Base-by-base conservation (phyloP, 2,329 filamentous ascomycete genomes). In the Pseudopithomyces maydicus region DNA sequence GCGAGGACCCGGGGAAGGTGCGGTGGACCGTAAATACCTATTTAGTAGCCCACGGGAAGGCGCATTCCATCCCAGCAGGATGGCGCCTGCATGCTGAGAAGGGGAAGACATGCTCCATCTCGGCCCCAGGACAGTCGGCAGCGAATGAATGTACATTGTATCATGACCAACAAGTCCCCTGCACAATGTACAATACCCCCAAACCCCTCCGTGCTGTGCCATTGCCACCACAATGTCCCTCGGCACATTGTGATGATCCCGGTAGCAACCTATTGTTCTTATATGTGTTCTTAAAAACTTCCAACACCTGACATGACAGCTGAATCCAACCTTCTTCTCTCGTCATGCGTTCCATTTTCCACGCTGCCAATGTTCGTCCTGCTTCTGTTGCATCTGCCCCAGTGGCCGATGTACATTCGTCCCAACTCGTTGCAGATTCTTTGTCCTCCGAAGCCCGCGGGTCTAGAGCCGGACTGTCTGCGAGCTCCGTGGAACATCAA, bases 121-220 rank as follows among this genome's bases (percentile, higher is more conserved):
- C n/a, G n/a, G n/a, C n/a, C n/a, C n/a, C n/a, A n/a, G n/a, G n/a
- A n/a, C n/a, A n/a, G n/a, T 43, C 6, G n/a, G 15, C 33, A 32
- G 15, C 44, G 26, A 22, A 17, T 45, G 44, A 33, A 26, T 66
- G 62, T 66, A 66, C 50, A 65, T 65, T 66, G 60, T 65, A 66
- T 59, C 51, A 62, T 63, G 60, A 62, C 23, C 32, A 62, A 66
- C 61, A 55, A 63, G 62, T 54, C 56, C 46, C 44, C 57, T 43
- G 26, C 55, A 46, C 48, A 55, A 2, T 26, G 39, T n/a, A n/a
- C n/a, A n/a, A n/a, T n/a, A n/a, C n/a, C n/a, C n/a, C n/a, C n/a
- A n/a, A n/a, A n/a, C n/a, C n/a, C 14, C 41, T 43, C 20, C 12
- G 23, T 11, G 15, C 11, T 19, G 11, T 11, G 12, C 19, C 10